Percentiles rank a stretch among this genome's conserved stretches.
Conservation (phyloP, 768 basidiomycete genomes). For the Tricholomella constricta region DNA sequence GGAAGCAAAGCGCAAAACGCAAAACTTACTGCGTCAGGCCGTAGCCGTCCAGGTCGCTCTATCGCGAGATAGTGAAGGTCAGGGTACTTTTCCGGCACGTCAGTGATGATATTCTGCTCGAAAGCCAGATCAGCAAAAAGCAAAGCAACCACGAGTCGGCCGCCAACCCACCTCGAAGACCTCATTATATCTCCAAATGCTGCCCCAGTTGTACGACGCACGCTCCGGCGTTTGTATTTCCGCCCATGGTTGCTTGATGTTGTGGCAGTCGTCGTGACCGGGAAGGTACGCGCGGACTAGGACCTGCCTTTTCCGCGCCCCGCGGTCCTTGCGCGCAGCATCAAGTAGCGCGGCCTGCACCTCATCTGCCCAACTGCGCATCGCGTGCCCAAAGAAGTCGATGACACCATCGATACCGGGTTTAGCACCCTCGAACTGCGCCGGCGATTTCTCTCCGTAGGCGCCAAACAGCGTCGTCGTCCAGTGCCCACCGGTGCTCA, state of each 20-base stretch:
- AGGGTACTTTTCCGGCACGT: conserved; percentile 41
- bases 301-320: conserved; percentile 39
- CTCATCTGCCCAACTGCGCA: conserved; percentile 53
- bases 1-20: neutral
- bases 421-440: conserved; percentile 28
- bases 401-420: conserved; percentile 57
- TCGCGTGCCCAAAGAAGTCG: conserved; percentile 58
- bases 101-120: conserved; percentile 42
- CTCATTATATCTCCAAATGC: conserved; percentile 58
- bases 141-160: no score
- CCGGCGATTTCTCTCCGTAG: conserved; percentile 15
- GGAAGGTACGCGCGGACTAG: conserved; percentile 63
- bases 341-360: conserved; percentile 48
- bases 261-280: conserved; percentile 67
- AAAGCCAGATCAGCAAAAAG: conserved; percentile 8
- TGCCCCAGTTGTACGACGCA: conserved; percentile 68
- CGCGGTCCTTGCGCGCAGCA: conserved; percentile 27
- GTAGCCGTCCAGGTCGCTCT: conserved; percentile 59
- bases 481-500: conserved; percentile 73
- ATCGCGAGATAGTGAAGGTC: conserved; percentile 62
- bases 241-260: conserved; percentile 45
- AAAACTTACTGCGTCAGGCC: conserved; percentile 69
- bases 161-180: conserved; percentile 59
- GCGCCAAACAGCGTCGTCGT: conserved; percentile 54
- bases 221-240: conserved; percentile 44